phyloP scores from a whole-genome alignment of 768 basidiomycete species.

The Dioszegia hungarica region DNA sequence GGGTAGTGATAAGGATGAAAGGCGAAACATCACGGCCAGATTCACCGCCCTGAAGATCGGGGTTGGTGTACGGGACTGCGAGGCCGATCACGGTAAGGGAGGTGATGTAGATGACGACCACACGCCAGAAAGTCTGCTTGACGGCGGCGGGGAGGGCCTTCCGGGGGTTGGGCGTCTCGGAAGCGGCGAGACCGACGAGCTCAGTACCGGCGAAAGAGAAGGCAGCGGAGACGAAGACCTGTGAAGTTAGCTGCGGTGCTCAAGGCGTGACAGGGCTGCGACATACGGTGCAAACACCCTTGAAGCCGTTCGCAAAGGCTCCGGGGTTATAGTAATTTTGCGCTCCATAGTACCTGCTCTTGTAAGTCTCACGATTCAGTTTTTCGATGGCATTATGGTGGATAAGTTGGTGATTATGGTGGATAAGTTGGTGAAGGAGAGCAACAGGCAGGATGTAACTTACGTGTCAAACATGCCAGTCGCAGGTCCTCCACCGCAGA shows the following conservation, averaged over 20 bases:
- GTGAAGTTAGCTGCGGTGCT: not conserved
- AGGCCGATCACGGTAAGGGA: conserved; percentile 74
- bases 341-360: too few species aligned
- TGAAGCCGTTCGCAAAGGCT: conserved; percentile 71
- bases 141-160: conserved; percentile 66
- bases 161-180: conserved; percentile 71
- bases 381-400: too few species aligned
- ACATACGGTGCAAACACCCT: conserved; percentile 57
- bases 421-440: too few species aligned
- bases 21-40: conserved; percentile 30
- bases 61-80: conserved; percentile 55
- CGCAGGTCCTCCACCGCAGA: conserved; percentile 78
- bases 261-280: not conserved
- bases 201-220: conserved; percentile 81
- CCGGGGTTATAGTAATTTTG: conserved; percentile 67
- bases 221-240: conserved; percentile 73
- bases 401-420: too few species aligned
- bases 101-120: conserved; percentile 61
- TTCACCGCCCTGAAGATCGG: conserved; percentile 58
- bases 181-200: conserved; percentile 63
- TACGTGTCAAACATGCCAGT: not conserved
- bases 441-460: too few species aligned
- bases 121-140: conserved; percentile 65
- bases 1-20: conserved; percentile 76
- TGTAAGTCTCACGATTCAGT: too few species aligned